Evolutionary conservation across 169 alveolate genomes (phyloP).

Genomic region (Plasmodium inui): DNA sequence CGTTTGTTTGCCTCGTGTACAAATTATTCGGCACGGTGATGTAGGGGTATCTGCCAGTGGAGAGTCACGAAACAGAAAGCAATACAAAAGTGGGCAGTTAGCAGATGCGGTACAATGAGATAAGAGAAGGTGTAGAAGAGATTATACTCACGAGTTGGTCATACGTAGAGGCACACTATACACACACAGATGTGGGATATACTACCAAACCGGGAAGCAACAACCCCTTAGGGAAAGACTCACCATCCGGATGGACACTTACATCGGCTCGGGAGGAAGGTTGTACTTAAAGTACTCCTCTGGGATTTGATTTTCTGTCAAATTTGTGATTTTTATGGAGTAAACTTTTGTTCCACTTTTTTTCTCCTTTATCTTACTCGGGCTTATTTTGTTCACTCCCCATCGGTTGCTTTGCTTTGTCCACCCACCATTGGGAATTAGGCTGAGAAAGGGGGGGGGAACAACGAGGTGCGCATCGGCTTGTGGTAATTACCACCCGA

Average conservation of each 20-base stretch:
- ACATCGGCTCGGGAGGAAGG: conserved; percentile 62
- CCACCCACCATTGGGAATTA: background rate
- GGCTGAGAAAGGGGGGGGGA: background rate
- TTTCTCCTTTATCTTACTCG: background rate
- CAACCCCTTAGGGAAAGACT: background rate
- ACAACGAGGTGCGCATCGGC: background rate
- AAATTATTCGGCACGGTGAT: conserved; percentile 40
- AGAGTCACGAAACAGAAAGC: background rate
- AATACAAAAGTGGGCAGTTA: background rate
- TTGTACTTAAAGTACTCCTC: conserved; percentile 57
- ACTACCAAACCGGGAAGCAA: background rate
- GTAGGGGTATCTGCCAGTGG: conserved; percentile 29
- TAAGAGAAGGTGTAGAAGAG: background rate
- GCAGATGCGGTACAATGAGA: background rate
- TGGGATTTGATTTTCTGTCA: conserved; percentile 8
- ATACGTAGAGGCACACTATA: background rate
- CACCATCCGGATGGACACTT: background rate
- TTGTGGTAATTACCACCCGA: background rate
- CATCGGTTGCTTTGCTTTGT: background rate
- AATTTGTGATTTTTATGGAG: conserved; percentile 14
- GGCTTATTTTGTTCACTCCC: background rate
- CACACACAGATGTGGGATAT: background rate
- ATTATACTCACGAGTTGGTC: background rate
- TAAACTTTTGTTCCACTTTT: background rate
- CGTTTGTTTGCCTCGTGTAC: conserved; percentile 13